phyloP scores from a whole-genome alignment of 768 basidiomycete genomes.

The Dentipellis fragilis region DNA sequence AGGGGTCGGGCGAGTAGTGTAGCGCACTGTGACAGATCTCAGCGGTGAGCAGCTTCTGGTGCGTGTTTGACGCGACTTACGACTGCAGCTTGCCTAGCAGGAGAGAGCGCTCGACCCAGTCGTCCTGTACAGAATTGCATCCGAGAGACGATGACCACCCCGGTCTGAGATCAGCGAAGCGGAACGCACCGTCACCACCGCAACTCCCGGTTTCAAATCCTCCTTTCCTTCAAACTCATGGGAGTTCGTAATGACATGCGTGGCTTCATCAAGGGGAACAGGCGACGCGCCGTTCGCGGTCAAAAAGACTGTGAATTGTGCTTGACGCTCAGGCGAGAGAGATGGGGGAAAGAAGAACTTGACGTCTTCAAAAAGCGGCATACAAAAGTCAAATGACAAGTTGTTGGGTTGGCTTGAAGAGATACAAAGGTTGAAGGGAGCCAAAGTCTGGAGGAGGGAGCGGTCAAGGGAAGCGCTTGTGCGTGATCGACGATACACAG shows the following conservation, averaged over 20 bases:
- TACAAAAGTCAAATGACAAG: neutral
- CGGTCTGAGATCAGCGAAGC: neutral
- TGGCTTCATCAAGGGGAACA: slow-evolving; percentile 4
- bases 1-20: slow-evolving; percentile 69
- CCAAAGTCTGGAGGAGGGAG: neutral
- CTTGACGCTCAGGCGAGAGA: slow-evolving; percentile 4
- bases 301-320: slow-evolving; percentile 3
- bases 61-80: slow-evolving; percentile 2
- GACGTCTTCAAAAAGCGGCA: slow-evolving; percentile 12
- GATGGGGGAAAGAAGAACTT: slow-evolving; percentile 8
- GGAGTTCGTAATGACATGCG: slow-evolving; percentile 9
- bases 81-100: slow-evolving; percentile 8
- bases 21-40: slow-evolving; percentile 11
- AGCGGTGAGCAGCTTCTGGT: neutral
- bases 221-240: slow-evolving; percentile 11
- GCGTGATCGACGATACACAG: no score
- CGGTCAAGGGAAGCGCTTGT: neutral
- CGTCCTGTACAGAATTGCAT: slow-evolving; percentile 3
- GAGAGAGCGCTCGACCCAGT: slow-evolving; percentile 12
- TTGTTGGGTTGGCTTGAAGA: neutral
- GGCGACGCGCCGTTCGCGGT: slow-evolving; percentile 7
- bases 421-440: neutral
- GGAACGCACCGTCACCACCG: slow-evolving; percentile 7
- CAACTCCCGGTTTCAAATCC: slow-evolving; percentile 1
- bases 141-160: neutral